Evolutionary conservation across 1,284 basidiomycete species (phyloP), one percentile per base, ranked within the genome.

Genomic region (Rhizoctonia solani): DNA sequence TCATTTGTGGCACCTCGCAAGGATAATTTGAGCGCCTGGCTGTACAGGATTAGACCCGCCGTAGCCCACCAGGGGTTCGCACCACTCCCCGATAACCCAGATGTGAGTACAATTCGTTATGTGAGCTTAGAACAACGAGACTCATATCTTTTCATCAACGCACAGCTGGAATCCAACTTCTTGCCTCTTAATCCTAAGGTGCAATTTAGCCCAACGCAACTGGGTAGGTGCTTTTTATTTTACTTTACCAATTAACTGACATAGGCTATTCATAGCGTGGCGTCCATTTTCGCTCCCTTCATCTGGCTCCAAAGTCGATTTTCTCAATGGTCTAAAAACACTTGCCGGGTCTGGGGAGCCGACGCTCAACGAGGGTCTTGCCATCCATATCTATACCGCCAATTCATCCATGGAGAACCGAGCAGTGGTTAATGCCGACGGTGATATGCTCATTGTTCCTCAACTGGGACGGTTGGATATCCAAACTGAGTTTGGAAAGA

Each of bases 371-470:
- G 85, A 87, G 73, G 86, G 86, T 3, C 75, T 87, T 3, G 86
- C 85, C 0, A 80, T 87, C 68, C 86, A 89, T 72, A 78, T 87
- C 70, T 89, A 87, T 74, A 77, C 81, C 1, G 83, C 84, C 19
- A 87, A 85, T 73, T 74, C 79, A 50, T 84, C 83, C 9, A 90
- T 90, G 88, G 81, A 78, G 37, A 84, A 83, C 59, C 81, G 79
- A 71, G 86, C 87, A 9, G 86, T 88, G 74, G 83, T 83, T 73
- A 87, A 87, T 73, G 84, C 81, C 50, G 87, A 89, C 72, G 87
- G 87, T 3, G 87, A 89, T 75, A 82, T 88, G 77, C 75, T 89
- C 71, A 84, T 90, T 71, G 77, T 89, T 5, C 87, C 87, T 3
- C 83, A 87, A 74, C 81, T 83, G 72, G 87, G 87, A 9, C 79